Evolutionary conservation across 768 basidiomycete species (phyloP).

Genomic region (Strobilomyces confusus): DNA sequence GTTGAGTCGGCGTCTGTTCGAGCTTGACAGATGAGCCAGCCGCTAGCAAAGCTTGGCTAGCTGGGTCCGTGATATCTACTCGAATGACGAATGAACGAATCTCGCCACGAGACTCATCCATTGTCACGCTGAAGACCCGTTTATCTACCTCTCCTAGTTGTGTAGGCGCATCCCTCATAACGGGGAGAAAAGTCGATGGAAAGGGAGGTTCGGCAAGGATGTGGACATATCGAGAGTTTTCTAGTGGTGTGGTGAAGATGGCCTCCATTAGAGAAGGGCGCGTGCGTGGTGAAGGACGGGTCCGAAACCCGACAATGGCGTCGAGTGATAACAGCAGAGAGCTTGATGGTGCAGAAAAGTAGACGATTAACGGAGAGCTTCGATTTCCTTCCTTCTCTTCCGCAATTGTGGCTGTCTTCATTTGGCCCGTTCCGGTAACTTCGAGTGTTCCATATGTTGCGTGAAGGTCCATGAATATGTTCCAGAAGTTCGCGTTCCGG

Average conservation of each 20-base stretch:
- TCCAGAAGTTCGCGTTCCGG: conserved; percentile 7
- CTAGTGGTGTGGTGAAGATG: conserved; percentile 21
- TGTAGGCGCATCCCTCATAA: not conserved
- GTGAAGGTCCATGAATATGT: conserved; percentile 20
- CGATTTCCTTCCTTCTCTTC: conserved; percentile 18
- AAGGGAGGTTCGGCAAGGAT: conserved; percentile 23
- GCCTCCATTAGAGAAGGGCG: conserved; percentile 3
- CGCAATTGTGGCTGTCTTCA: conserved; percentile 17
- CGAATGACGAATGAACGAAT: conserved; percentile 19
- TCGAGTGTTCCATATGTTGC: conserved; percentile 21
- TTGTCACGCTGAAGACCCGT: conserved; percentile 11
- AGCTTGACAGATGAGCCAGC: conserved; percentile 19
- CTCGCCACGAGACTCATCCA: conserved; percentile 13
- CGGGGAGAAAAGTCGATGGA: not conserved
- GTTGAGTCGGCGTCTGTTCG: conserved; percentile 1
- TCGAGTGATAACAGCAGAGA: conserved; percentile 12
- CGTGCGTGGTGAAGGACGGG: conserved; percentile 16
- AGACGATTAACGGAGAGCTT: conserved; percentile 21
- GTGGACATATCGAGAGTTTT: conserved; percentile 19
- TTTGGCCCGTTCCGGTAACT: conserved; percentile 12
- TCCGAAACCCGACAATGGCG: conserved; percentile 17
- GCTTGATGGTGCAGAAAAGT: conserved; percentile 19
- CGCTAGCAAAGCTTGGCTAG: conserved; percentile 13
- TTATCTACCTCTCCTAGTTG: conserved; percentile 6
- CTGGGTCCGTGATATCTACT: conserved; percentile 23